Conservation (phyloP, 805 yeast species). For the Saccharomycopsis sp. region DNA sequence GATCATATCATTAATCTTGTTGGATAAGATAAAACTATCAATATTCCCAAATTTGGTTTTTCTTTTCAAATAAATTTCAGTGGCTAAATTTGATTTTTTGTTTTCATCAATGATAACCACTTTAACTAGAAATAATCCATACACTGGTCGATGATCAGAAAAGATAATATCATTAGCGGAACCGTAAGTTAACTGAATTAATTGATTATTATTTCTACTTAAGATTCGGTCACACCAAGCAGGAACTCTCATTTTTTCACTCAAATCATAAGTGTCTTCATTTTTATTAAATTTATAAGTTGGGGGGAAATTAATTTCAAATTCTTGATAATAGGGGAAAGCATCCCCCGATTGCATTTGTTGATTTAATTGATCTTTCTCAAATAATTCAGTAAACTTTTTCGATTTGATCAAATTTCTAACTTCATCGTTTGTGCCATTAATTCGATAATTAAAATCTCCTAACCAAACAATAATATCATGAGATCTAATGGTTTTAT, state of each 20-base stretch:
- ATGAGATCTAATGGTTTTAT: conserved; percentile 55
- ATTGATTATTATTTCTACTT: conserved; percentile 41
- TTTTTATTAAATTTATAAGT: conserved; percentile 93
- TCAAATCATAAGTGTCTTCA: conserved; percentile 69
- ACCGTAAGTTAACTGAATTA: conserved; percentile 52
- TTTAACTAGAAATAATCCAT: conserved; percentile 53
- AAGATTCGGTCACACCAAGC: conserved; percentile 96
- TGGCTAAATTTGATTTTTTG: conserved; percentile 37
- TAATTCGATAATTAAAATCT: conserved; percentile 82
- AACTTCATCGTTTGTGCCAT: conserved; percentile 61
- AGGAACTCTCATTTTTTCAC: conserved; percentile 88
- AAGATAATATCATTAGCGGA: conserved; percentile 46
- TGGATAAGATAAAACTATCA: conserved; percentile 21
- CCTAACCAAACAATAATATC: conserved; percentile 87
- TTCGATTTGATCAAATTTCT: conserved; percentile 39
- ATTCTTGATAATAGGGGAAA: conserved; percentile 74
- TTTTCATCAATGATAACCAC: conserved; percentile 58
- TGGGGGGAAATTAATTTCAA: conserved; percentile 72
- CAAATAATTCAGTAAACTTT: conserved; percentile 44
- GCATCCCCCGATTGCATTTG: conserved; percentile 72
- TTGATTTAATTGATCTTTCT: conserved; percentile 65
- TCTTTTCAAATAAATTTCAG: conserved; percentile 45
- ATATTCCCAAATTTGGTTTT: conserved; percentile 36
- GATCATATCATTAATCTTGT: conserved; percentile 14
- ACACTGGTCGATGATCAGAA: conserved; percentile 90